Percentiles rank a stretch among this genome's conserved stretches.
phyloP scores from a whole-genome alignment of 129 eudicot genomes.

The Flaveria linearis region DNA sequence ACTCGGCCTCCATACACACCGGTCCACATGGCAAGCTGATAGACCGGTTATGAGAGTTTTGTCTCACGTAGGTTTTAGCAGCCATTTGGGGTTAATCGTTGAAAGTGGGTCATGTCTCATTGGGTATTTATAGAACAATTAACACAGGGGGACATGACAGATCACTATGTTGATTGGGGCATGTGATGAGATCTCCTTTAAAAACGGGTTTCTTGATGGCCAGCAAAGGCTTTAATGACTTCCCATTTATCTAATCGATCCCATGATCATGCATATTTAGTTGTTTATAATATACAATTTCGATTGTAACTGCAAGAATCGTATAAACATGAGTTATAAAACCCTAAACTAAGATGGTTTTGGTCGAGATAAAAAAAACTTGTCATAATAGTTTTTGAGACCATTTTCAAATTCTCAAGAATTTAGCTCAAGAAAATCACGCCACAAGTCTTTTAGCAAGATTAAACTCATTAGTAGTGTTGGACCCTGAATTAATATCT shows the following conservation, averaged over 20 bases:
- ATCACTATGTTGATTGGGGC: constrained; percentile 38
- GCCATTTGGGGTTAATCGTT: constrained; percentile 28
- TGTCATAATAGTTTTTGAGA: background rate
- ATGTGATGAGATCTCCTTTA: constrained; percentile 47
- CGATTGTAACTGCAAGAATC: background rate
- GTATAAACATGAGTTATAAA: background rate
- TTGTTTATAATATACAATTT: background rate
- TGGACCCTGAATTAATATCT: too few relatives aligned
- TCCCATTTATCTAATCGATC: constrained; percentile 36
- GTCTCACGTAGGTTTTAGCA: constrained; percentile 38
- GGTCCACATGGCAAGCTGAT: constrained; percentile 46
- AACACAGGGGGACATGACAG: constrained; percentile 42
- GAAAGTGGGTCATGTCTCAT: constrained; percentile 21
- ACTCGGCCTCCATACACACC: constrained; percentile 36
- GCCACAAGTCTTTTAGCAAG: too few relatives aligned
- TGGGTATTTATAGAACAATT: constrained; percentile 27
- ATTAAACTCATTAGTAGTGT: too few relatives aligned
- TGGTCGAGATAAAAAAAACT: background rate
- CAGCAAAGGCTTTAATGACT: constrained; percentile 43
- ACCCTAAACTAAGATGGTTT: background rate
- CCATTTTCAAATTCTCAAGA: too few relatives aligned
- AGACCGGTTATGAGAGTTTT: constrained; percentile 40
- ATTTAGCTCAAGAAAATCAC: too few relatives aligned
- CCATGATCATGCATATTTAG: constrained; percentile 26
- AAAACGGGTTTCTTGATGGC: constrained; percentile 44